phyloP scores from a whole-genome alignment of 139 green algal species.

The Tetradesmus lagerheimii region DNA sequence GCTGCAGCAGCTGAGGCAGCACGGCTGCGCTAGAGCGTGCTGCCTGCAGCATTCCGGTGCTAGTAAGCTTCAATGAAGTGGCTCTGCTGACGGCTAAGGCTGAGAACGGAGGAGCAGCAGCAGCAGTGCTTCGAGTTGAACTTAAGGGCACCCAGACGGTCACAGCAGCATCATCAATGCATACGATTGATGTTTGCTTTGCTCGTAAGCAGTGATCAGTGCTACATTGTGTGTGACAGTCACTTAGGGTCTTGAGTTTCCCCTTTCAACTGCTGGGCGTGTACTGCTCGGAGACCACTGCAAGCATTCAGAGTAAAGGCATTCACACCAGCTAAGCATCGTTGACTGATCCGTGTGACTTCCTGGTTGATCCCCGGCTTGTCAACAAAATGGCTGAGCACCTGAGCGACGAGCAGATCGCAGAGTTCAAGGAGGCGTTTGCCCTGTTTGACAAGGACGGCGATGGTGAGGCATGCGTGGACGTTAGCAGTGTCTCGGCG shows the following conservation, averaged over 20 bases:
- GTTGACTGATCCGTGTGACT: neutral
- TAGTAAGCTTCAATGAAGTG: neutral
- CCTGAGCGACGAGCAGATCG: constrained; percentile 87
- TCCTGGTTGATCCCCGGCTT: neutral
- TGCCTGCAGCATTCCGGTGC: constrained; percentile 20
- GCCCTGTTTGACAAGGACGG: constrained; percentile 96
- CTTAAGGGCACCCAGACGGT: neutral
- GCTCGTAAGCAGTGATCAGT: neutral
- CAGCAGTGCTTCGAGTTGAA: neutral
- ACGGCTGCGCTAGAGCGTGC: neutral
- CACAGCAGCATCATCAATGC: neutral
- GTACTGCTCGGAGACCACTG: neutral
- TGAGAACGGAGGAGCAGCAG: neutral
- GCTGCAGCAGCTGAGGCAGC: constrained; percentile 22
- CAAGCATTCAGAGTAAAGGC: neutral
- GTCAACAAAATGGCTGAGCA: constrained; percentile 49
- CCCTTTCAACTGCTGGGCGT: neutral
- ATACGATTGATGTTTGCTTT: neutral
- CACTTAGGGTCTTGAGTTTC: neutral
- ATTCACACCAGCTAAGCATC: neutral
- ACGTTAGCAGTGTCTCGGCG: neutral
- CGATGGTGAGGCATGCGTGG: constrained; percentile 72
- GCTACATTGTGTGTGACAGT: neutral
- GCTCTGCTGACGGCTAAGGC: neutral
- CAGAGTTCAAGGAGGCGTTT: constrained; percentile 96